Percentiles rank a stretch among this genome's conserved stretches.
Evolutionary conservation across 306 rosid genomes (phyloP).

Genomic region (Quercus cerris): DNA sequence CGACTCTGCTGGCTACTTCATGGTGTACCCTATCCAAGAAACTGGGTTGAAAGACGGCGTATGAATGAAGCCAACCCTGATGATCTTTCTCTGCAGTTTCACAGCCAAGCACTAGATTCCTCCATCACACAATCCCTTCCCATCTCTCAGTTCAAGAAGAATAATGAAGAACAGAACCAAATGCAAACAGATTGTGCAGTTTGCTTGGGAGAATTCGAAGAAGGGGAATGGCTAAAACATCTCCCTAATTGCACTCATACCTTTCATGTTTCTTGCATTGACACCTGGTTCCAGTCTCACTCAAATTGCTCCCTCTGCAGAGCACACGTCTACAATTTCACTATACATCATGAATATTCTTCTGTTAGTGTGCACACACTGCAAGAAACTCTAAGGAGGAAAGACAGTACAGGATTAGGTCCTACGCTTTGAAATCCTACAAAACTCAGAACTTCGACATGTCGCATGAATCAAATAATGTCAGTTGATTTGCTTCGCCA

Average conservation of each 20-base stretch:
- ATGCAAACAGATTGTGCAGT: slow-evolving; percentile 39
- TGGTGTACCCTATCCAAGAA: not conserved
- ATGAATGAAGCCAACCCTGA: slow-evolving; percentile 14
- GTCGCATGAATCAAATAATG: not conserved
- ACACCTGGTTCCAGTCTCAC: slow-evolving; percentile 42
- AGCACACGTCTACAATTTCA: slow-evolving; percentile 15
- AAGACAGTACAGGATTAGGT: slow-evolving; percentile 22
- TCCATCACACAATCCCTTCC: slow-evolving; percentile 28
- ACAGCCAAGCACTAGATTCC: slow-evolving; percentile 35
- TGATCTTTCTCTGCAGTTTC: slow-evolving; percentile 31
- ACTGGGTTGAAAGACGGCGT: not conserved
- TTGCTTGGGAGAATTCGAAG: slow-evolving; percentile 61
- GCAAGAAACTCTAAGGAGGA: slow-evolving; percentile 13
- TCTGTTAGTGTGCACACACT: slow-evolving; percentile 1
- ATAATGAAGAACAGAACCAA: slow-evolving; percentile 14
- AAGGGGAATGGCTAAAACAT: slow-evolving; percentile 46
- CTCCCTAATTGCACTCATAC: slow-evolving; percentile 44
- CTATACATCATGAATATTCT: slow-evolving; percentile 3
- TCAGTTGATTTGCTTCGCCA: not conserved
- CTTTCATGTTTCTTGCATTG: slow-evolving; percentile 56
- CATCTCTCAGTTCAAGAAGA: slow-evolving; percentile 34
- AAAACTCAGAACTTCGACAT: not conserved
- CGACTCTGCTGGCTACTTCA: not conserved
- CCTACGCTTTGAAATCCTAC: not conserved
- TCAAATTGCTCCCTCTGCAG: slow-evolving; percentile 60